Evolutionary conservation across 768 basidiomycete genomes (phyloP), one percentile per base, ranked within the genome.

Genomic region (Fomitopsis pulvina): DNA sequence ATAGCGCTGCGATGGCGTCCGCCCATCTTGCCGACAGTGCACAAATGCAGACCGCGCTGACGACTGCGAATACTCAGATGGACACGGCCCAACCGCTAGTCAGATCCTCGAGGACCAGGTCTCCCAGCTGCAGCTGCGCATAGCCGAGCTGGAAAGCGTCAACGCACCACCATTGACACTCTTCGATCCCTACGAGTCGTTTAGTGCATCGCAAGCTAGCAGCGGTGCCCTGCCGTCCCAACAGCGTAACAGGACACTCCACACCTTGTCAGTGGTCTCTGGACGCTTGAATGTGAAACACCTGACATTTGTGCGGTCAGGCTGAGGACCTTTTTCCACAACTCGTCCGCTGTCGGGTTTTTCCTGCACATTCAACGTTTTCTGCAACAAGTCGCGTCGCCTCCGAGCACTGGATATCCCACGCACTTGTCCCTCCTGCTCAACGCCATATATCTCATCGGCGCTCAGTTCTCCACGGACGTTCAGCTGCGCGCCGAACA

Each of bases 31-130:
- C 61, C 77, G 78, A 1, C 83, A 80, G 37, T 87, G 85, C 66
- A 63, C 68, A 21, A 67, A 71, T 7, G 76, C 79, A 22, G 78
- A 81, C 30, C 77, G 81, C 51, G 72, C 72, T 24, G 83, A 81
- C 45, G 80, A 81, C 26, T 87, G 85, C 62, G 84, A 87, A 65
- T 87, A 85, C 62, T 71, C 78, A 5, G 84, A 86, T 57, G 80
- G 78, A 6, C 75, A 73, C 27, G 75, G 75, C 38, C 75, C 80
- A 51, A 79, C 85, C 18, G 69, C 76, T 48, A 84, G 78, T 2
- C 73, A 81, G 57, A 68, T 72, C 4, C 64, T 87, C 18, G 81
- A 84, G 60, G 81, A 83, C 30, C 75, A 79, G 1, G 68, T 85
- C 21, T 66, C 72, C 0, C 69, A 76, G 26, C 66, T 86, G 29